These are phyloP conservation scores for Theileria annulata DNA, from an alignment of 169 alveolate genomes.

Conservation along the genomic window DNA sequence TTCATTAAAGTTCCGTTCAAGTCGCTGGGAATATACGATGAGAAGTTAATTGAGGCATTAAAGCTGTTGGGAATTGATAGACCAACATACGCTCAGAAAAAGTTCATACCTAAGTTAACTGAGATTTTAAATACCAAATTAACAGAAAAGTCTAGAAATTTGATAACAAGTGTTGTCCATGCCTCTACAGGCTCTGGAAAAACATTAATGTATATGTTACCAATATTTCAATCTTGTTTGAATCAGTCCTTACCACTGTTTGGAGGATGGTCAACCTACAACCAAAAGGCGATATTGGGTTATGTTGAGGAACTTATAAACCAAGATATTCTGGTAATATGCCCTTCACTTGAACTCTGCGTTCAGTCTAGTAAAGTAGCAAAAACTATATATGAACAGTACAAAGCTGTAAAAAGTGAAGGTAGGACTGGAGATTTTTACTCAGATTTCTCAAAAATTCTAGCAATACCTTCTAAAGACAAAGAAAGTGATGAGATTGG, in stretches of 20 bases:
- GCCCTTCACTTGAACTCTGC: conserved; percentile 52
- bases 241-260: conserved; percentile 1
- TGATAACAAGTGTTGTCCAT: conserved; percentile 29
- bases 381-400: conserved; percentile 20
- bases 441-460: conserved; percentile 28
- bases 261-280: neutral
- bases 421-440: conserved; percentile 5
- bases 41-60: conserved; percentile 18
- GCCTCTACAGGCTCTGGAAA: conserved; percentile 65
- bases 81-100: conserved; percentile 43
- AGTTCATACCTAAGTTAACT: conserved; percentile 31
- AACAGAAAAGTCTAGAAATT: neutral
- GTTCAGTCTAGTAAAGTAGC: conserved; percentile 50
- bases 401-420: neutral
- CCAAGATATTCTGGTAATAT: conserved; percentile 28
- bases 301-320: conserved; percentile 3
- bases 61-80: conserved; percentile 26
- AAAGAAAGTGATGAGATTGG: neutral
- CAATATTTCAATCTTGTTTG: conserved; percentile 28
- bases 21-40: conserved; percentile 38
- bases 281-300: conserved; percentile 4
- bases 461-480: conserved; percentile 6
- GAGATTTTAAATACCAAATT: neutral
- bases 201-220: conserved; percentile 48
- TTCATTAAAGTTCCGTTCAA: conserved; percentile 11